Conservation (phyloP, 192 early-diverging fungal species). For the Umbelopsis sp. region DNA sequence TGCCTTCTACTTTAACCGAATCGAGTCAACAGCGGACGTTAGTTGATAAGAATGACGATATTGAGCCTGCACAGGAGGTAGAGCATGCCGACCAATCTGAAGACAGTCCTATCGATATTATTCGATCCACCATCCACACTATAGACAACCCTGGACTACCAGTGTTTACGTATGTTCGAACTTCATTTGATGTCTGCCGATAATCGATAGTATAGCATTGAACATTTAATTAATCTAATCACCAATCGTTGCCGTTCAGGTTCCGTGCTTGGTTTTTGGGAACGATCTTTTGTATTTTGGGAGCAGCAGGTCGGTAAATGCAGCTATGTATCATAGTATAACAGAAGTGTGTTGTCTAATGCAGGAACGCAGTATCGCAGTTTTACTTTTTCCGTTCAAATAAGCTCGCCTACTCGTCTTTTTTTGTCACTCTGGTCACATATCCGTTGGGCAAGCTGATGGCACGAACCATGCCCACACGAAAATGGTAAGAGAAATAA, state of each 20-base stretch:
- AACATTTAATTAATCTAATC: no score
- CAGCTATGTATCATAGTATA: no score
- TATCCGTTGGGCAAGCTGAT: slow-evolving; percentile 20
- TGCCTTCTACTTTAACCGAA: no score
- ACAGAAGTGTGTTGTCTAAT: no score
- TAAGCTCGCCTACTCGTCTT: slow-evolving; percentile 4
- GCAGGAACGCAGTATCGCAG: not conserved
- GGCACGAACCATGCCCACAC: not conserved
- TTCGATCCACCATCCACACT: not conserved
- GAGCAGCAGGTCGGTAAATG: not conserved
- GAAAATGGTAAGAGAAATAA: not conserved
- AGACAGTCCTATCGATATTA: not conserved
- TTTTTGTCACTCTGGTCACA: slow-evolving; percentile 24
- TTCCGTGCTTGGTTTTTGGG: slow-evolving; percentile 15
- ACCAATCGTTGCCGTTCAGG: not conserved
- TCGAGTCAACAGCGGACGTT: no score
- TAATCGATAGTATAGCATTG: not conserved
- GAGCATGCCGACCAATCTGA: not conserved
- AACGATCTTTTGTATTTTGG: slow-evolving; percentile 10
- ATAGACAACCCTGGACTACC: not conserved
- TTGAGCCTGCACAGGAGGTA: not conserved
- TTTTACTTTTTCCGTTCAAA: slow-evolving; percentile 24
- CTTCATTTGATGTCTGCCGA: no score
- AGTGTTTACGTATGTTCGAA: no score
- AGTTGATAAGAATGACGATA: not conserved